A percentile compares a stretch with the other conserved stretches of the same genome.
These are phyloP conservation scores for Leavenworthia alabamica DNA, from an alignment of 345 rosid genomes.

Conservation along the genomic window DNA sequence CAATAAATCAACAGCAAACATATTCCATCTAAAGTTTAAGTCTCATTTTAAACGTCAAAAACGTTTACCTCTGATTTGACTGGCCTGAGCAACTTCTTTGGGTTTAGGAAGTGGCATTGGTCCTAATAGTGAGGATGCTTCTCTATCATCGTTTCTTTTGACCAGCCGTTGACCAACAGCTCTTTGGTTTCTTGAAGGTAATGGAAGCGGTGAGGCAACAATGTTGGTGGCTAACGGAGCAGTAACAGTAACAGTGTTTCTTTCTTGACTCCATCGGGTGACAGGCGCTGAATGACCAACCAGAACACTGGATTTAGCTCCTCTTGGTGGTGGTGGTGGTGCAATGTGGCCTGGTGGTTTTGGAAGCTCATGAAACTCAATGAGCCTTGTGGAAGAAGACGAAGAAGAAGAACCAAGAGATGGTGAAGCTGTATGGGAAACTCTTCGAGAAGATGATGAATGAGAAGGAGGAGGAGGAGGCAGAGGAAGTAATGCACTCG, in stretches of 20 bases:
- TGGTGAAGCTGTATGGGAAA: conserved; percentile 78
- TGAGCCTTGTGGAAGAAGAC: conserved; percentile 69
- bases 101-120: conserved; percentile 47
- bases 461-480: conserved; percentile 30
- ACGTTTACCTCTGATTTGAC: conserved; percentile 65
- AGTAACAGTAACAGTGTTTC: conserved; percentile 31
- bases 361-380: conserved; percentile 92
- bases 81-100: conserved; percentile 40
- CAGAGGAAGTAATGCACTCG: conserved; percentile 40
- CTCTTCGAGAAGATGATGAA: conserved; percentile 56
- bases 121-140: conserved; percentile 70
- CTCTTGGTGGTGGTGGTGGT: conserved; percentile 40
- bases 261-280: conserved; percentile 54
- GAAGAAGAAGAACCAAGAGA: conserved; percentile 60
- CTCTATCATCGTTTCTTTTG: conserved; percentile 35
- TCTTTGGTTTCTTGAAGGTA: conserved; percentile 77
- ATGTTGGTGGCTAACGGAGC: conserved; percentile 34
- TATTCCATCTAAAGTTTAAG: neutral
- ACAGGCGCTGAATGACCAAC: conserved; percentile 90
- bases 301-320: conserved; percentile 43
- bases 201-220: conserved; percentile 72
- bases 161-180: conserved; percentile 41
- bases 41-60: neutral
- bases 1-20: conserved; percentile 17
- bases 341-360: conserved; percentile 58